phyloP scores from a whole-genome alignment of 441 rosid genomes.

The Dalechampia spathulata region DNA sequence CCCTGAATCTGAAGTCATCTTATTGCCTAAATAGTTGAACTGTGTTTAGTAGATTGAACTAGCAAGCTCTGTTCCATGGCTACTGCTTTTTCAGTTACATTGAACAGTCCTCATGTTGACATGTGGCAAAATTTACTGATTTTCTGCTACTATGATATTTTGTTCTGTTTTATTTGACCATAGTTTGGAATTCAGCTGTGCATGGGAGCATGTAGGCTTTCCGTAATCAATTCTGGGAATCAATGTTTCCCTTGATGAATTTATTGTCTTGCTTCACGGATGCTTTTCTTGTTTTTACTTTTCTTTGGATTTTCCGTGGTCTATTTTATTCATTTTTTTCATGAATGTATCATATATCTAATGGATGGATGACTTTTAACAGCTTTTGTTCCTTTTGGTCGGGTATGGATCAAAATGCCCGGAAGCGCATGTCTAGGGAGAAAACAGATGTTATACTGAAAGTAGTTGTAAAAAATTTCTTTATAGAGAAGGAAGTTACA shows the following conservation, averaged over 20 bases:
- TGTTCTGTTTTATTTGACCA: too few species aligned
- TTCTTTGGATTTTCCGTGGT: background rate
- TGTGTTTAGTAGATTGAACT: background rate
- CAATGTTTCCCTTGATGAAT: background rate
- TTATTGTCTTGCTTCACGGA: background rate
- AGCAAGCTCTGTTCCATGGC: too few species aligned
- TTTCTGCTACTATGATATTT: too few species aligned
- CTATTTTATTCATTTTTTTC: background rate
- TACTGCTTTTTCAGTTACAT: too few species aligned
- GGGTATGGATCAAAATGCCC: conserved; percentile 67
- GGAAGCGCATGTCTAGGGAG: conserved; percentile 75
- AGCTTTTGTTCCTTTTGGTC: conserved; percentile 83
- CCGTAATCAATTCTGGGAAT: background rate
- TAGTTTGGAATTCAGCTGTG: background rate
- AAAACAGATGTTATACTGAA: conserved; percentile 70
- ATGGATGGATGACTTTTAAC: conserved; percentile 21
- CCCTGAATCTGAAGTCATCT: background rate
- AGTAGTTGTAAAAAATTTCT: conserved; percentile 82
- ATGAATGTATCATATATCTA: background rate
- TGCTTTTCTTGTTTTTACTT: background rate
- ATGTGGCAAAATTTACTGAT: too few species aligned
- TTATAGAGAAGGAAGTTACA: conserved; percentile 92
- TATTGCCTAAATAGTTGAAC: background rate
- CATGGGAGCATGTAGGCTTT: background rate
- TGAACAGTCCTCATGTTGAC: too few species aligned